Evolutionary conservation across 768 basidiomycete genomes (phyloP).

Genomic region (Tulasnella sp.): DNA sequence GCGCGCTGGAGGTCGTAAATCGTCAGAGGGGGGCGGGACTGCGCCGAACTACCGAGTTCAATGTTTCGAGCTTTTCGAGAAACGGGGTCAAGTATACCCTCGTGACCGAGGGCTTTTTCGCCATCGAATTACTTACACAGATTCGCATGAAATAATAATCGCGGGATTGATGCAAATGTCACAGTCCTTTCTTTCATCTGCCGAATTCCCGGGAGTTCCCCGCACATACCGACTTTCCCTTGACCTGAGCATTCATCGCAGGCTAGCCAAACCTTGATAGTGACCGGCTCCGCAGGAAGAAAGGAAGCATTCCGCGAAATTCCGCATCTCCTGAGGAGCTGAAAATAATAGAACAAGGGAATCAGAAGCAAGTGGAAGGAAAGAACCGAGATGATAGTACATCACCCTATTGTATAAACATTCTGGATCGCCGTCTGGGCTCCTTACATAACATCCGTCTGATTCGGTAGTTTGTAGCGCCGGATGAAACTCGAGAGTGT

Average conservation of each 20-base stretch:
- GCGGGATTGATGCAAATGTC: background rate
- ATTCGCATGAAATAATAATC: background rate
- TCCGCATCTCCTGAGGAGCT: background rate
- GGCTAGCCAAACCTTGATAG: slow-evolving; percentile 9
- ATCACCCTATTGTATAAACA: background rate
- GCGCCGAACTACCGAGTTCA: background rate
- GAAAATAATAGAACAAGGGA: slow-evolving; percentile 2
- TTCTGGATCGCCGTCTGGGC: slow-evolving; percentile 6
- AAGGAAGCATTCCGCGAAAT: background rate
- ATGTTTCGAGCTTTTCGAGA: background rate
- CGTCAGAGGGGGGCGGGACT: background rate
- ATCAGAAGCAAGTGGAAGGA: background rate
- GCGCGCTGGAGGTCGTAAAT: background rate
- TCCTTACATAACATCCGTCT: slow-evolving; percentile 3
- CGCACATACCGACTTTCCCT: background rate
- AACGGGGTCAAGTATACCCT: background rate
- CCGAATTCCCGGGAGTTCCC: slow-evolving; percentile 1
- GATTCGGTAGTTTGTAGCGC: background rate
- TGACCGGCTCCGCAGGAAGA: slow-evolving; percentile 1
- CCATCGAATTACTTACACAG: background rate
- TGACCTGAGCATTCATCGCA: background rate
- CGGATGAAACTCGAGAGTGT: background rate
- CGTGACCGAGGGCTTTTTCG: background rate
- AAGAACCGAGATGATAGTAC: background rate
- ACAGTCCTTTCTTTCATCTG: background rate